Percentiles rank a stretch among this genome's conserved stretches.
Conservation (phyloP, 2,329 filamentous ascomycete genomes). For the Penicillium sp. region DNA sequence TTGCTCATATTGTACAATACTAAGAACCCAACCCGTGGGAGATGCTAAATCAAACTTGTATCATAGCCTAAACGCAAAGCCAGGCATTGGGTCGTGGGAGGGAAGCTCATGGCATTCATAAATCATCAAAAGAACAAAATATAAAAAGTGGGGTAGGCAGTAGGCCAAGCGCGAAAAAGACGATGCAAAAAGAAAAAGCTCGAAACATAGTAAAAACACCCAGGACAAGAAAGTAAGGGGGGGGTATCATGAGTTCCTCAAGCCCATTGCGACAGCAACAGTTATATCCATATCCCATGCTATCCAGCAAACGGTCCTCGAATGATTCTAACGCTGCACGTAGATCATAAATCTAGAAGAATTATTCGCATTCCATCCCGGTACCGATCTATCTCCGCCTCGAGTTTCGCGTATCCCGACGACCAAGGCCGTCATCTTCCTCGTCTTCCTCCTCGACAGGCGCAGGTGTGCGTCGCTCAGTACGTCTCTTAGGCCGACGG, state of each 20-base stretch:
- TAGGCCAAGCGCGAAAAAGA: neutral
- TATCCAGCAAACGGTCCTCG: neutral
- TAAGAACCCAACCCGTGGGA: neutral
- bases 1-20: neutral
- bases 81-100: neutral
- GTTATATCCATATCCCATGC: conserved; percentile 11
- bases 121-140: conserved; percentile 9
- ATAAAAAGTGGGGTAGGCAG: neutral
- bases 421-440: conserved; percentile 31
- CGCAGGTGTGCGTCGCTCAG: conserved; percentile 50
- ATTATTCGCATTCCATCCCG: neutral
- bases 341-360: neutral
- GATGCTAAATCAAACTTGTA: conserved; percentile 7
- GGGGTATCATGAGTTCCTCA: conserved; percentile 12
- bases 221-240: neutral
- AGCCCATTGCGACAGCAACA: conserved; percentile 6
- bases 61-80: conserved; percentile 2
- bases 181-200: neutral
- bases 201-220: neutral
- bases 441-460: conserved; percentile 51
- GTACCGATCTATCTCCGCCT: conserved; percentile 22
- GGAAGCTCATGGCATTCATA: conserved; percentile 13
- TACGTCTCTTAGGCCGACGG: conserved; percentile 48
- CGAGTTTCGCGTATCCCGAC: conserved; percentile 29
- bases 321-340: neutral